Base-by-base conservation (phyloP, 352 stramenopile genomes). In the Pythium volutum region DNA sequence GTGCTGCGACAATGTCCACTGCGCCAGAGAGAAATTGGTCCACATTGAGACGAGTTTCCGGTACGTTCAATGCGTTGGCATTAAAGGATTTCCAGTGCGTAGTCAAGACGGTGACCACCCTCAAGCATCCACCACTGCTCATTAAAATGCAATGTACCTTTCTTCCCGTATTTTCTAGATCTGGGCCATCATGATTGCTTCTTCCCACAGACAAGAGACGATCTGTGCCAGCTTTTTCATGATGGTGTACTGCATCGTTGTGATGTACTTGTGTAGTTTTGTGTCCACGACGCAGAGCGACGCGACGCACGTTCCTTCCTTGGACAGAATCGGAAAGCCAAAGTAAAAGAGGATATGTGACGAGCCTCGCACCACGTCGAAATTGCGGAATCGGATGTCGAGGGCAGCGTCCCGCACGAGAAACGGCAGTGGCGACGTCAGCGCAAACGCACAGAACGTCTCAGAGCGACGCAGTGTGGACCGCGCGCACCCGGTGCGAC, bases 181-280 rank as follows among this genome's bases (percentile, higher is more conserved):
- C 8, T 45, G 42, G 4, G 41, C 11, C 16, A 52, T 26, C 29
- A 57, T 48, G 18, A 41, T n/a, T 2, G 48, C 29, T 52, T 63
- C 61, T 25, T 55, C 26, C 61, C 61, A 68, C 2, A 68, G 48
- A 29, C 31, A 29, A 9, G 42, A 16, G 43, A 69, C 65, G 11
- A 76, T 75, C 34, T 75, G 58, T 7, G 74, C 38, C 16, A 87
- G 55, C 47, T 67, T 69, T 62, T 81, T 77, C 48, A 83, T 25
- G 48, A 83, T 68, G 20, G 69, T 71, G 64, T 87, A 87, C 64
- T 87, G 77, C 74, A 80, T 84, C 2, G 77, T 85, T 29, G 75
- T 85, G 50, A 87, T 66, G 14, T 59, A 73, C n/a, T 79, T 81
- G 22, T 59, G 57, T 2, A 75, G 75, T 20, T 75, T 78, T 5